Evolutionary conservation across 306 rosid species (phyloP).

Genomic region (Pterocarpus santalinus): DNA sequence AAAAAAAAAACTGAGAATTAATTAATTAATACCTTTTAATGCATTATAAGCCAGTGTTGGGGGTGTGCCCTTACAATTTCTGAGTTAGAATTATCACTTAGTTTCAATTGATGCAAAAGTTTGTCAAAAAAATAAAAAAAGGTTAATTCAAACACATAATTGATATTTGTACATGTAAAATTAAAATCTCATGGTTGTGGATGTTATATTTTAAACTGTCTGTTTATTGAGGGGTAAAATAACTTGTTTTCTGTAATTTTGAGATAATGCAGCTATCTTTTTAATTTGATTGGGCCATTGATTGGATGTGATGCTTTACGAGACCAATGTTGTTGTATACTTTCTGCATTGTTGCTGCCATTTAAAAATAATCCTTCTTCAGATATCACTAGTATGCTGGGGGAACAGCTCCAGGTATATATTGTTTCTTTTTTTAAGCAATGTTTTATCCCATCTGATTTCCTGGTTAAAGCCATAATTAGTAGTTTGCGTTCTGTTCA

Average conservation of each 20-base stretch:
- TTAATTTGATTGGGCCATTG: slow-evolving; percentile 84
- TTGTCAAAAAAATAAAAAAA: too few species aligned
- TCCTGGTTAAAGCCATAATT: slow-evolving; percentile 37
- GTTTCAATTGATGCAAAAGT: too few species aligned
- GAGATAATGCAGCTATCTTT: slow-evolving; percentile 75
- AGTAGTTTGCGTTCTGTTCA: slow-evolving; percentile 45
- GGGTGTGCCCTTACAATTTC: too few species aligned
- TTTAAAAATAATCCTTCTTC: slow-evolving; percentile 56
- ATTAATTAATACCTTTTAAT: too few species aligned
- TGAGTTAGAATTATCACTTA: too few species aligned
- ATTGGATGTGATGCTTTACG: slow-evolving; percentile 68
- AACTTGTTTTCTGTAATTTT: slow-evolving; percentile 26
- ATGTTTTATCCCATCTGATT: slow-evolving; percentile 18
- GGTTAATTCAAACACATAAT: too few species aligned
- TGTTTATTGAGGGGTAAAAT: too few species aligned
- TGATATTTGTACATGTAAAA: too few species aligned
- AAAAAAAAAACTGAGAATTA: too few species aligned
- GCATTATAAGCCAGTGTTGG: too few species aligned
- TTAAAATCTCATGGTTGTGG: too few species aligned
- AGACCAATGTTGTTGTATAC: slow-evolving; percentile 80
- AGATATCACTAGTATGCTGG: slow-evolving; percentile 71
- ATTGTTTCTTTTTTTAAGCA: background rate
- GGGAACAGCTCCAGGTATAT: slow-evolving; percentile 90
- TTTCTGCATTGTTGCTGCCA: slow-evolving; percentile 62
- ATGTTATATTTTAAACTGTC: too few species aligned